A percentile compares a stretch with the other conserved stretches of the same genome.
Conservation (phyloP, 2,329 filamentous ascomycete species). For the Coniochaeta hoffmannii region DNA sequence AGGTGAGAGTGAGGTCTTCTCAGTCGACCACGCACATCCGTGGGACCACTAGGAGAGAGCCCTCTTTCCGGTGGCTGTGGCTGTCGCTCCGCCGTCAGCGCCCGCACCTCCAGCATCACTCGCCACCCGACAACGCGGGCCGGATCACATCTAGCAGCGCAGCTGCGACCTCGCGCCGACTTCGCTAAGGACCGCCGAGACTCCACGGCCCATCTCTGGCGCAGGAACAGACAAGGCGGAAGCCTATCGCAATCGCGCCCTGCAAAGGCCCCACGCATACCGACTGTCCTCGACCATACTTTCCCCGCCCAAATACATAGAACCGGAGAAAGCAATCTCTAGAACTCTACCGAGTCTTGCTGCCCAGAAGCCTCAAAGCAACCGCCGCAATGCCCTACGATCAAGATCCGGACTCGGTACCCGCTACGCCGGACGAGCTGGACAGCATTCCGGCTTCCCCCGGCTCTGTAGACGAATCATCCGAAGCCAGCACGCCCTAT, state of each 20-base stretch:
- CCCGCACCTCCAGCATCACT: neutral
- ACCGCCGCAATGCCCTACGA: slow-evolving; percentile 17
- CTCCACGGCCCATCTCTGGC: neutral
- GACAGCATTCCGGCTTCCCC: slow-evolving; percentile 34
- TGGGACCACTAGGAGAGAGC: too few species aligned
- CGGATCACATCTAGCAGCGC: neutral
- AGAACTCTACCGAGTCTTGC: too few species aligned
- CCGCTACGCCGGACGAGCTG: slow-evolving; percentile 40
- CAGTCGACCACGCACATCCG: neutral
- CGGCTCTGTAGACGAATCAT: slow-evolving; percentile 34
- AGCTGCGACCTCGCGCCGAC: neutral
- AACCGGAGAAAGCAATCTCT: too few species aligned
- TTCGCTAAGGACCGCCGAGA: neutral
- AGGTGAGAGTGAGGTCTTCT: neutral
- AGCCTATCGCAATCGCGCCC: neutral
- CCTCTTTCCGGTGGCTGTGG: too few species aligned
- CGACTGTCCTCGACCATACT: neutral
- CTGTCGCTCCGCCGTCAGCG: neutral
- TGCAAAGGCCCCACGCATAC: neutral
- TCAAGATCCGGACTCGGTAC: slow-evolving; percentile 24
- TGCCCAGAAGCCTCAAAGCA: neutral
- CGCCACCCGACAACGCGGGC: neutral
- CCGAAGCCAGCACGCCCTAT: slow-evolving; percentile 40
- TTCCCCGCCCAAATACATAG: too few species aligned
- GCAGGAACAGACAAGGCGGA: neutral